Evolutionary conservation across 2,329 filamentous ascomycete genomes (phyloP).

Genomic region (Bipolaris sorokiniana): DNA sequence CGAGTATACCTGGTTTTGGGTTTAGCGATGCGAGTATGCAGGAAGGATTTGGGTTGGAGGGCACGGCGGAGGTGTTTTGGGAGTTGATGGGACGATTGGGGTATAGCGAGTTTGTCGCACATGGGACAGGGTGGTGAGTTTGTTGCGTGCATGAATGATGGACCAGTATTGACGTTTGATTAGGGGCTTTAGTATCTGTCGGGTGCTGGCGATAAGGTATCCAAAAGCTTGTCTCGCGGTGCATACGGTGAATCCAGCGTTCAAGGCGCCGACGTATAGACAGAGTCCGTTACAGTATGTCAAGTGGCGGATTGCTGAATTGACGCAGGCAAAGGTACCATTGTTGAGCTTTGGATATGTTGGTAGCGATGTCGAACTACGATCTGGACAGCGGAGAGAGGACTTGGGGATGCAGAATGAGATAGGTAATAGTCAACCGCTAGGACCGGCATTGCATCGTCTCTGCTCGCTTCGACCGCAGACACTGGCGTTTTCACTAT

Average conservation of each 20-base stretch:
- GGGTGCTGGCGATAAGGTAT: conserved; percentile 57
- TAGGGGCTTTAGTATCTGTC: conserved; percentile 53
- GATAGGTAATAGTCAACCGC: neutral
- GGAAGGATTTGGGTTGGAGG: conserved; percentile 57
- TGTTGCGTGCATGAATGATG: neutral
- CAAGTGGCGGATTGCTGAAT: conserved; percentile 62
- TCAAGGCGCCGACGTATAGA: conserved; percentile 57
- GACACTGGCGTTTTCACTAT: conserved; percentile 46
- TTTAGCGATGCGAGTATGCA: conserved; percentile 68
- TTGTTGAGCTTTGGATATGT: conserved; percentile 63
- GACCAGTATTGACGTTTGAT: neutral
- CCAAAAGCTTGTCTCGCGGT: conserved; percentile 62
- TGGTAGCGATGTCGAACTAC: conserved; percentile 55
- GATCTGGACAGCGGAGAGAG: neutral
- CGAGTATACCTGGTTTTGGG: conserved; percentile 69
- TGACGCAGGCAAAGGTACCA: conserved; percentile 49
- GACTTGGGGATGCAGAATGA: neutral
- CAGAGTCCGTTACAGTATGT: conserved; percentile 58
- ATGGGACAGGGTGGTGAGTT: conserved; percentile 59
- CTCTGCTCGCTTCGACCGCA: conserved; percentile 44
- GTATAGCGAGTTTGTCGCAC: conserved; percentile 65
- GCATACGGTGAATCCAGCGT: conserved; percentile 65
- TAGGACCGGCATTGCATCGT: conserved; percentile 24
- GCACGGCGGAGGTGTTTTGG: conserved; percentile 64
- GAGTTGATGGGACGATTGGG: conserved; percentile 65